Conservation (phyloP, 2,329 filamentous ascomycete species). For the Fusarium humuli region DNA sequence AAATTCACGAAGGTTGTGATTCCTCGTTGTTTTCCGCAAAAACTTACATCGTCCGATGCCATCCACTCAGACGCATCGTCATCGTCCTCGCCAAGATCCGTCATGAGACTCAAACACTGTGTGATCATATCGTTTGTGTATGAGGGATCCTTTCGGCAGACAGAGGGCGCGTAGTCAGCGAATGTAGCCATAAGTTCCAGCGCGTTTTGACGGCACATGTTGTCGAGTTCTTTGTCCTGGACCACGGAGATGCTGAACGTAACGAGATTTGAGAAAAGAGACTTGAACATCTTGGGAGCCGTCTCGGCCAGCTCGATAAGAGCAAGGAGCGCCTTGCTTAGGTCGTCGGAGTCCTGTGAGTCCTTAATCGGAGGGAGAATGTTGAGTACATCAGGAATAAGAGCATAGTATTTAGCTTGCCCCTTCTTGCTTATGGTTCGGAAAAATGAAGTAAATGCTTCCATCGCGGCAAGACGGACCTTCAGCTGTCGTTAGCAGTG, state of each 20-base stretch:
- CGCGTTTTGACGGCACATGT: constrained; percentile 91
- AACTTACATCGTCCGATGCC: constrained; percentile 83
- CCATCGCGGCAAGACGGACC: constrained; percentile 94
- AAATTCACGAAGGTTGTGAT: not conserved
- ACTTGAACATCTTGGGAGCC: constrained; percentile 98
- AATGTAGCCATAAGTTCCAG: constrained; percentile 98
- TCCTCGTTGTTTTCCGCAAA: not conserved
- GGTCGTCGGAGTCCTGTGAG: constrained; percentile 86
- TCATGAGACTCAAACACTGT: constrained; percentile 97
- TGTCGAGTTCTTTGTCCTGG: constrained; percentile 93
- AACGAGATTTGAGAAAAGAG: constrained; percentile 91
- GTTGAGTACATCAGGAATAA: constrained; percentile 93
- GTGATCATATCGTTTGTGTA: constrained; percentile 98
- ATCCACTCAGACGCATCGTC: constrained; percentile 97
- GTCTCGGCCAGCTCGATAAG: constrained; percentile 94
- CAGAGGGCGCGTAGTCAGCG: constrained; percentile 90
- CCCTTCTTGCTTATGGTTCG: constrained; percentile 87
- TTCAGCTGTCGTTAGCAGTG: constrained; percentile 51
- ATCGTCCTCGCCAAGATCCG: constrained; percentile 92
- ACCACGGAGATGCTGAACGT: constrained; percentile 94
- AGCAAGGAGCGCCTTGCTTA: constrained; percentile 89
- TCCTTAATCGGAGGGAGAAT: constrained; percentile 95
- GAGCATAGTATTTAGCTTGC: constrained; percentile 85
- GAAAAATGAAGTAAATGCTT: constrained; percentile 97
- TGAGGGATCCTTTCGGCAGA: constrained; percentile 93